Percentiles rank a stretch among this genome's conserved stretches.
Conservation (phyloP, 2,329 filamentous ascomycete species). For the Colletotrichum sojae region DNA sequence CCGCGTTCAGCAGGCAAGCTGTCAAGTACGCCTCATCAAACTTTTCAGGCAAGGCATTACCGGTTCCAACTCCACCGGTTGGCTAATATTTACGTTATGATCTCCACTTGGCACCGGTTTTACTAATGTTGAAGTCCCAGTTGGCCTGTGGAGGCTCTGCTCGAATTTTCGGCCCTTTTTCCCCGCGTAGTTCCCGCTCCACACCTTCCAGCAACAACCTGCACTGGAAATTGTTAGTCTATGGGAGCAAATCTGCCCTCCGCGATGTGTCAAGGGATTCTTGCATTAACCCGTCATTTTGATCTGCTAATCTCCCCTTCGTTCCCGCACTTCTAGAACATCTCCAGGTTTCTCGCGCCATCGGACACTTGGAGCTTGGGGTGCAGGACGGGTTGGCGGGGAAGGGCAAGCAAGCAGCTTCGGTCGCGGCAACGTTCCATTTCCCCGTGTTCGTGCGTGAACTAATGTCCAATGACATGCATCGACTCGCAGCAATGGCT, state of each 20-base stretch:
- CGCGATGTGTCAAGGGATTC: neutral
- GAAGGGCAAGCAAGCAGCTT: neutral
- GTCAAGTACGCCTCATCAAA: conserved; percentile 32
- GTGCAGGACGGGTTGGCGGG: conserved; percentile 7
- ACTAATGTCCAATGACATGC: neutral
- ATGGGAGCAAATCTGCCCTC: neutral
- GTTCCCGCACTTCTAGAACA: neutral
- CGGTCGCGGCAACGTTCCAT: conserved; percentile 23
- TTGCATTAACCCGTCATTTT: neutral
- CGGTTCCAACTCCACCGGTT: conserved; percentile 29
- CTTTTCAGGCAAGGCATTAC: conserved; percentile 28
- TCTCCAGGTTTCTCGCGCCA: neutral
- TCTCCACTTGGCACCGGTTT: conserved; percentile 26
- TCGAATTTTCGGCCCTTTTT: conserved; percentile 28
- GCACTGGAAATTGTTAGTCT: neutral
- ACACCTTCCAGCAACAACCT: neutral
- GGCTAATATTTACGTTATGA: conserved; percentile 39
- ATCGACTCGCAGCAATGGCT: conserved; percentile 5
- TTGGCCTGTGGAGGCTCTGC: conserved; percentile 23
- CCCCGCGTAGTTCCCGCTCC: conserved; percentile 34
- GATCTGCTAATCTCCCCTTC: neutral
- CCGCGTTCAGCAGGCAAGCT: neutral
- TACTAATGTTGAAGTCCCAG: conserved; percentile 28
- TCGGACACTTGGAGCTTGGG: neutral
- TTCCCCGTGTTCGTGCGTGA: conserved; percentile 5